These are phyloP conservation scores for Phytophthora cryptogea DNA, from an alignment of 352 stramenopile species.

Conservation along the genomic window DNA sequence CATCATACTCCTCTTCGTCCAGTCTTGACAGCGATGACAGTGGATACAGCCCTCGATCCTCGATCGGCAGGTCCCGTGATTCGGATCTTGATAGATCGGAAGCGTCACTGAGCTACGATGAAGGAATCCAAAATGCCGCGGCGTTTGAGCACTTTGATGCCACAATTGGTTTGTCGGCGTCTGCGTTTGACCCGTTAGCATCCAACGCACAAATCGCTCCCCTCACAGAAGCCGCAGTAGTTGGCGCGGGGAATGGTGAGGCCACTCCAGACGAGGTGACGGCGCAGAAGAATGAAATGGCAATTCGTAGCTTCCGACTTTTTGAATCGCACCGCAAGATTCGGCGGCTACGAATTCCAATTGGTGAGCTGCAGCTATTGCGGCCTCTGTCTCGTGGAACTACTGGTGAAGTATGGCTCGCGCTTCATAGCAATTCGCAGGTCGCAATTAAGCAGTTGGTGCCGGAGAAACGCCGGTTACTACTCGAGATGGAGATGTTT, in stretches of 20 bases:
- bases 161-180: conserved; percentile 59
- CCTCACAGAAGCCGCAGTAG: conserved; percentile 15
- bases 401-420: conserved; percentile 77
- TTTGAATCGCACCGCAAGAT: conserved; percentile 73
- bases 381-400: conserved; percentile 52
- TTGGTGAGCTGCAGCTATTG: conserved; percentile 61
- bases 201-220: conserved; percentile 38
- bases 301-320: conserved; percentile 61
- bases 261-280: conserved; percentile 20
- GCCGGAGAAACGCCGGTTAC: conserved; percentile 47
- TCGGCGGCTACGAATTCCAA: conserved; percentile 47
- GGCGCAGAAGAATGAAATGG: conserved; percentile 51
- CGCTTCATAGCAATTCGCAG: conserved; percentile 45
- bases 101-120: conserved; percentile 23
- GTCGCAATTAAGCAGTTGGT: conserved; percentile 77
- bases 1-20: conserved; percentile 26
- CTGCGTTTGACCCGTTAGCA: conserved; percentile 48
- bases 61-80: conserved; percentile 11
- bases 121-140: conserved; percentile 50
- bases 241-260: background rate
- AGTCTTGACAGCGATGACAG: conserved; percentile 32
- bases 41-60: conserved; percentile 28
- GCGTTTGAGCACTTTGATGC: conserved; percentile 65
- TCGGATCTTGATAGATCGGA: conserved; percentile 14
- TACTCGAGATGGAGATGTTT: conserved; percentile 77